A percentile compares a stretch with the other conserved stretches of the same genome.
phyloP scores from a whole-genome alignment of 495 filamentous ascomycete species.

The Lasiosphaeria miniovina region DNA sequence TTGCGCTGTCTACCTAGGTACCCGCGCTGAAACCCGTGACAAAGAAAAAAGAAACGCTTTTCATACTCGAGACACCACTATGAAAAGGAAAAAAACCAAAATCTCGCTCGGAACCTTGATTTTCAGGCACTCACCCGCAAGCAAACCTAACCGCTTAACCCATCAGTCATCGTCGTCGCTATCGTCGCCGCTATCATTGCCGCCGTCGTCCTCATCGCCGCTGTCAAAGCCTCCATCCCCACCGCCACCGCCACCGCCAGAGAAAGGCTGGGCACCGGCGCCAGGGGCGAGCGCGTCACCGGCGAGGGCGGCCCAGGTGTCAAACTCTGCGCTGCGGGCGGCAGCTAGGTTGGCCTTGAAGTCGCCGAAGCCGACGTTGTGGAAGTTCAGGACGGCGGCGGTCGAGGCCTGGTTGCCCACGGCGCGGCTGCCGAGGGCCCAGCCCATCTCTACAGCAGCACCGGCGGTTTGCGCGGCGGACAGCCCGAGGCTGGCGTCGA shows the following conservation, averaged over 20 bases:
- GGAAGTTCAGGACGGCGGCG: conserved; percentile 23
- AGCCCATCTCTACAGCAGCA: conserved; percentile 18
- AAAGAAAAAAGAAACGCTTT: too few species aligned
- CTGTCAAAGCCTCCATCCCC: conserved; percentile 1
- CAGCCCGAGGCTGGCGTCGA: conserved; percentile 17
- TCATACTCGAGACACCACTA: background rate
- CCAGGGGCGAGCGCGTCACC: conserved; percentile 1
- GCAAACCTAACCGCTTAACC: background rate
- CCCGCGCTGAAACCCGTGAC: too few species aligned
- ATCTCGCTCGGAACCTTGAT: background rate
- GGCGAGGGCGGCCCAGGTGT: conserved; percentile 28
- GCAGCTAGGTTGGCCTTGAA: conserved; percentile 30
- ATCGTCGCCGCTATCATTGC: conserved; percentile 8
- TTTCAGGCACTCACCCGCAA: background rate
- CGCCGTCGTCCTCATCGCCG: conserved; percentile 9
- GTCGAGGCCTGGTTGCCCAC: conserved; percentile 13
- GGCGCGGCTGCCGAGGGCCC: conserved; percentile 18
- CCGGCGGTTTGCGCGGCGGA: conserved; percentile 8
- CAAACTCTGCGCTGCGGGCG: conserved; percentile 29
- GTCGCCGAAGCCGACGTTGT: conserved; percentile 35
- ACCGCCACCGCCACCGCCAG: conserved; percentile 8
- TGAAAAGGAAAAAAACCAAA: background rate
- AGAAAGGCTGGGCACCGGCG: conserved; percentile 6
- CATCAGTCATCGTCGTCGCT: conserved; percentile 1
- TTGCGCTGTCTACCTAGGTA: too few species aligned